Percentiles rank a stretch among this genome's conserved stretches.
phyloP scores from a whole-genome alignment of 75 land plant species.

The Selaginella moellendorffii region DNA sequence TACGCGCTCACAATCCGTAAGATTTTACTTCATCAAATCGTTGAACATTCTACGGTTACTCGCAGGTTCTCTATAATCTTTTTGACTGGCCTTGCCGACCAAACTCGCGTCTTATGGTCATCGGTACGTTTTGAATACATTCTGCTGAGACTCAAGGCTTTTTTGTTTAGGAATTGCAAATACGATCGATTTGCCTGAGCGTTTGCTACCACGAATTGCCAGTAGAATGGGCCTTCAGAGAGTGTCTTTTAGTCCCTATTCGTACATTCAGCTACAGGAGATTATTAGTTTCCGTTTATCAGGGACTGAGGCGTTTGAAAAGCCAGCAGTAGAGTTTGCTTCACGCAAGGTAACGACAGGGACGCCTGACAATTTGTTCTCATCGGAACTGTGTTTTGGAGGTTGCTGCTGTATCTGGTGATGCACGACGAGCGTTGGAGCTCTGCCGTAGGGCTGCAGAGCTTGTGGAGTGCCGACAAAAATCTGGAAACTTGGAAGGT shows the following conservation, averaged over 20 bases:
- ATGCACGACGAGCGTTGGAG: conserved; percentile 93
- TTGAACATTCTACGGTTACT: neutral
- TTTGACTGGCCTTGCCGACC: conserved; percentile 97
- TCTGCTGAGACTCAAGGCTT: neutral
- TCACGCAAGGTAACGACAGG: conserved; percentile 99
- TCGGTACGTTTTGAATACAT: conserved; percentile 35
- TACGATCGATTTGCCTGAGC: conserved; percentile 95
- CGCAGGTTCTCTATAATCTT: conserved; percentile 85
- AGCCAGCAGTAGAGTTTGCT: conserved; percentile 90
- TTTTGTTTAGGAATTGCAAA: conserved; percentile 68
- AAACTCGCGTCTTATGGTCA: conserved; percentile 64
- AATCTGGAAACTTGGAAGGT: neutral
- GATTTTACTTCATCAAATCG: neutral
- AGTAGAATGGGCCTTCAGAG: conserved; percentile 93
- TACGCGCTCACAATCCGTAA: conserved; percentile 87
- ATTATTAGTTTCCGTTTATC: conserved; percentile 62
- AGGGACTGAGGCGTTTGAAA: conserved; percentile 88
- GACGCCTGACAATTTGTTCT: too few species aligned
- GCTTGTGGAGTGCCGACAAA: conserved; percentile 38
- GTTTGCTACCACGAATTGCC: conserved; percentile 88
- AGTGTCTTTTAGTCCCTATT: conserved; percentile 86
- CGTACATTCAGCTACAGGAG: conserved; percentile 74
- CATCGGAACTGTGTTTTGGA: neutral
- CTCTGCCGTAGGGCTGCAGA: conserved; percentile 94
- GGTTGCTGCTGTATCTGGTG: conserved; percentile 86